A percentile compares a stretch with the other conserved stretches of the same genome.
Evolutionary conservation across 2,329 filamentous ascomycete species (phyloP).

Genomic region (Claviceps sp.): DNA sequence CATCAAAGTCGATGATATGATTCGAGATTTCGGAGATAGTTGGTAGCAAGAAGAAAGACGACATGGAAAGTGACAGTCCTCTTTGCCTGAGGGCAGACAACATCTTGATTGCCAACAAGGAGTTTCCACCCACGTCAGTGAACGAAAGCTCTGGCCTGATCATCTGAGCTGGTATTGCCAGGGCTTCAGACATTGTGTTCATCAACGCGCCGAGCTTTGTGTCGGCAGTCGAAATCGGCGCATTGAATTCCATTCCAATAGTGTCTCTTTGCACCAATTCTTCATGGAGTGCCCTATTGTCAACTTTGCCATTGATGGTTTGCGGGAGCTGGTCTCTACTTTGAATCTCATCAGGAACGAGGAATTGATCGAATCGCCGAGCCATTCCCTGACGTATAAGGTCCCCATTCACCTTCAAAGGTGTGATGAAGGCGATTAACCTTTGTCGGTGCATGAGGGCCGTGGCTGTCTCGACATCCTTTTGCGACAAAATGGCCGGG

Average conservation of each 20-base stretch:
- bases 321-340: not conserved
- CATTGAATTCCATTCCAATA: too few species aligned
- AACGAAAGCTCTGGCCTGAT: not conserved
- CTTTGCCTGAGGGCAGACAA: not conserved
- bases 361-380: not conserved
- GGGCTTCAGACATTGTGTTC: not conserved
- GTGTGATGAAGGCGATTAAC: constrained; percentile 9
- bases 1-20: not conserved
- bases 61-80: constrained; percentile 1
- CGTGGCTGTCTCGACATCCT: constrained; percentile 8
- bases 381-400: not conserved
- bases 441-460: constrained; percentile 9
- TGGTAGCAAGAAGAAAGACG: not conserved
- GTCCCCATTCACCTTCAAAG: not conserved
- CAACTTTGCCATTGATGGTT: not conserved
- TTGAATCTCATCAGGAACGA: not conserved
- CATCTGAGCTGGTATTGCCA: not conserved
- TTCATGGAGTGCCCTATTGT: not conserved
- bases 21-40: not conserved
- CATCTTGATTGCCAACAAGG: not conserved
- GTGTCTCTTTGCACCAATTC: not conserved
- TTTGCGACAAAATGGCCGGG: constrained; percentile 11
- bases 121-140: not conserved
- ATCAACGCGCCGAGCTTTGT: not conserved
- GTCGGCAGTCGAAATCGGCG: not conserved